phyloP scores from a whole-genome alignment of 345 rosid species.

The Camelina laxa region DNA sequence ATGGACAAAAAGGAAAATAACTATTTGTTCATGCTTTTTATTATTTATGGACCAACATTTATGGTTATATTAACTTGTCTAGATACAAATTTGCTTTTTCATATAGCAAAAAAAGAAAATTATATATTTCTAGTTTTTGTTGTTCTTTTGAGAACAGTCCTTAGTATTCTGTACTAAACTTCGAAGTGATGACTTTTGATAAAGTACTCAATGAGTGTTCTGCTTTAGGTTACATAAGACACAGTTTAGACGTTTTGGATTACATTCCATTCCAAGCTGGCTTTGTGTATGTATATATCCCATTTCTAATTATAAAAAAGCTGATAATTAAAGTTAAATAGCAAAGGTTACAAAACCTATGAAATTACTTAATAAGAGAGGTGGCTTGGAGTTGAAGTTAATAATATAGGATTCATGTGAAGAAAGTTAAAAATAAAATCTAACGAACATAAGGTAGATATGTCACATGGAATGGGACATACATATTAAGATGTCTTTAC shows the following conservation, averaged over 20 bases:
- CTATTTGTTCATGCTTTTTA: conserved; percentile 22
- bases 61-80: conserved; percentile 25
- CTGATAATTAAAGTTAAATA: no score
- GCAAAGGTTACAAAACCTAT: neutral
- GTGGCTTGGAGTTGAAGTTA: neutral
- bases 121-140: neutral
- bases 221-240: conserved; percentile 42
- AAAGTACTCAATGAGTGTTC: conserved; percentile 32
- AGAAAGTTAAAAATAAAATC: neutral
- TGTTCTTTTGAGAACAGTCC: neutral
- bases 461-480: conserved; percentile 26
- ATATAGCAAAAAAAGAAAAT: neutral
- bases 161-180: conserved; percentile 10
- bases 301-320: neutral
- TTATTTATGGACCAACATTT: conserved; percentile 28
- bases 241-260: conserved; percentile 27
- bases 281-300: neutral
- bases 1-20: neutral
- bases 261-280: conserved; percentile 31
- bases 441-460: neutral
- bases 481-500: conserved; percentile 14
- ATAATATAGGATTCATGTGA: conserved; percentile 2
- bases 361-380: neutral
- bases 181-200: conserved; percentile 28
- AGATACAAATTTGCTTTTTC: neutral